Evolutionary conservation across 2,329 filamentous ascomycete species (phyloP), one percentile per base, ranked within the genome.

Genomic region (Hawksworthiomyces lignivorus): DNA sequence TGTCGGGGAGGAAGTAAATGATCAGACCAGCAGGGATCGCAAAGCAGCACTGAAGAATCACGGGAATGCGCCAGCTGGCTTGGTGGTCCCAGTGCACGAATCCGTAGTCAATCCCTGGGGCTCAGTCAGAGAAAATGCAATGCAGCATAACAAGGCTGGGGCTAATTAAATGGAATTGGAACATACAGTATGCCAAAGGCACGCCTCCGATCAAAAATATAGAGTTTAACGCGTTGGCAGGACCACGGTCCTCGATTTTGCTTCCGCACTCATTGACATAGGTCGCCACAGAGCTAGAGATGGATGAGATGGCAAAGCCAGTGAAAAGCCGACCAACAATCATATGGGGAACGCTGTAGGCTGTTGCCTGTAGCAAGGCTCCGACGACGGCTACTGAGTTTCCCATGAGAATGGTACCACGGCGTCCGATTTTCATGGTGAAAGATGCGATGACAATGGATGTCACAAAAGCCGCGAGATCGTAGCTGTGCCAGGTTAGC

Each of bases 31-130:
- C 35, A 10, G 35, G 35, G 21, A 37, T 37, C 7, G 35, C 35
- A 18, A 37, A 37, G 35, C 35, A 37, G 35, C 35, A 37, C n/a
- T 37, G 35, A 6, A 37, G 35, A 27, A 37, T 37, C 8, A 37
- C 22, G 35, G 35, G 35, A 27, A 37, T 37, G 14, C 35, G 14
- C 35, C 35, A 37, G 35, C 35, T 37, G 14, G 35, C 35, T 15
- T 37, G 35, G 14, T 10, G 11, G 14, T 37, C 18, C 35, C 35
- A 37, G 20, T 37, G 35, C 9, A 37, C 35, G 35, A 37, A 37
- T 14, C 35, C 35, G 17, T 37, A 37, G 35, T 37, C 35, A 18
- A 37, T 28, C 35, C 35, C 35, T 37, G 11, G 35, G 11, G n/a
- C 19, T 2, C 24, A 26, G 24, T 26, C 12, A 26, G 18, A 7